phyloP scores from a whole-genome alignment of 1,139 yeast species.

The Kodamaea derodonti region DNA sequence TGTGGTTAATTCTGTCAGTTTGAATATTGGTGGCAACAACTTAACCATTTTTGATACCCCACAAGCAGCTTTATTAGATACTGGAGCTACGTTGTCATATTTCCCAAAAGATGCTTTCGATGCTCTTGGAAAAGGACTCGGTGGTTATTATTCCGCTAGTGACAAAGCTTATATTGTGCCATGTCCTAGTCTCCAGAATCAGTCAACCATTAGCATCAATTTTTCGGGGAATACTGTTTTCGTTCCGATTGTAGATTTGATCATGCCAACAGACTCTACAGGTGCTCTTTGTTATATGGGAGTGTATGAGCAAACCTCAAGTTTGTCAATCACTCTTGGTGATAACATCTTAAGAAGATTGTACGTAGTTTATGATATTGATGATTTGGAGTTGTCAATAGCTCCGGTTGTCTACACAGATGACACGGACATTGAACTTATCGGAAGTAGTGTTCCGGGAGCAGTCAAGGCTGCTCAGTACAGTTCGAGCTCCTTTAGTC shows the following conservation, averaged over 20 bases:
- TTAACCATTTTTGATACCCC: slow-evolving; percentile 9
- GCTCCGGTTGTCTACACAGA: slow-evolving; percentile 16
- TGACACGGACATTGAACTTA: slow-evolving; percentile 20
- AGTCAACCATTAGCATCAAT: slow-evolving; percentile 6
- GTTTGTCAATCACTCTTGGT: slow-evolving; percentile 9
- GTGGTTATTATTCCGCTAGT: slow-evolving; percentile 26
- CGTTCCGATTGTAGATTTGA: background rate
- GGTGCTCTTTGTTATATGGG: background rate
- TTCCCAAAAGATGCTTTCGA: slow-evolving; percentile 25
- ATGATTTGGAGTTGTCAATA: slow-evolving; percentile 14
- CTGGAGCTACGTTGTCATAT: slow-evolving; percentile 33
- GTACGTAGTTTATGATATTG: slow-evolving; percentile 21
- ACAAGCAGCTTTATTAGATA: slow-evolving; percentile 16
- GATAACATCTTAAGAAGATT: slow-evolving; percentile 18
- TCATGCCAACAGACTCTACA: background rate
- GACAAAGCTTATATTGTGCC: slow-evolving; percentile 25
- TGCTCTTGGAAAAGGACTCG: slow-evolving; percentile 26
- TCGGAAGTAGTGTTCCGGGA: slow-evolving; percentile 40
- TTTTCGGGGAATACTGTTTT: background rate
- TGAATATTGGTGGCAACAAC: slow-evolving; percentile 7
- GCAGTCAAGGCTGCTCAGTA: slow-evolving; percentile 38
- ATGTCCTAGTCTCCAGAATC: slow-evolving; percentile 2
- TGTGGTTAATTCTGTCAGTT: slow-evolving; percentile 17
- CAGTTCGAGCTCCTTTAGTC: slow-evolving; percentile 28
- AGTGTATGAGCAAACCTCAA: background rate